Base-by-base conservation (phyloP, 2,329 filamentous ascomycete species). In the Penicillium corylophilum region DNA sequence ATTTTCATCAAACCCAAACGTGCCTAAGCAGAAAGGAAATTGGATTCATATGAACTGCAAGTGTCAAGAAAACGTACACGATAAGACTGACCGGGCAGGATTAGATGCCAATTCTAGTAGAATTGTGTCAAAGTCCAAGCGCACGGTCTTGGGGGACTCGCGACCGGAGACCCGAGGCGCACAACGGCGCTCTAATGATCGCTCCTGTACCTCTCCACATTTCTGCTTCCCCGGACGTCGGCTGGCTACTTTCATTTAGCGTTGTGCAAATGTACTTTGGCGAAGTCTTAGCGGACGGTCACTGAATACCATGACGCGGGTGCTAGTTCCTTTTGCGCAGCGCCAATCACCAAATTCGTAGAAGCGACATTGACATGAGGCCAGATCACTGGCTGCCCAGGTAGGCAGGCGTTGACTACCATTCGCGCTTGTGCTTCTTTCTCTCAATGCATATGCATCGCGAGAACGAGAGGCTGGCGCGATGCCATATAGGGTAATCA, bases 201-300 rank as follows among this genome's bases (percentile, higher is more conserved):
- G 33, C 43, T 28, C n/a, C 29, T 13, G n/a, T 23, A 18, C 24
- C 40, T 39, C 55, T 57, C 55, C 55, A 55, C 55, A 45, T 33
- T 23, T 35, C 12, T 39, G 48, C 44, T 53, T 55, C 55, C 55
- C 55, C 55, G 49, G 55, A 57, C 35, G 22, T 42, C 18, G 41
- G 36, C 33, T 31, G 28, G 23, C 31, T 38, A 48, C 26, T 18
- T 22, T 10, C 26, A 23, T 38, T 38, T 47, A 39, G 45, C 22
- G 36, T 38, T 28, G 13, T 31, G 36, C 18, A 33, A 24, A 35
- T 39, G n/a, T 16, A 39, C 18, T 18, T 15, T 2, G 6, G 13
- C 18, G 31, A 16, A 13, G 2, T 16, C 15, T 35, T 35, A 35
- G n/a, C n/a, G 31, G n/a, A 16, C 15, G n/a, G n/a, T n/a, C 7